A percentile compares a stretch with the other conserved stretches of the same genome.
These are phyloP conservation scores for Flaveria sonorensis DNA, from an alignment of 129 eudicot species.

Conservation along the genomic window DNA sequence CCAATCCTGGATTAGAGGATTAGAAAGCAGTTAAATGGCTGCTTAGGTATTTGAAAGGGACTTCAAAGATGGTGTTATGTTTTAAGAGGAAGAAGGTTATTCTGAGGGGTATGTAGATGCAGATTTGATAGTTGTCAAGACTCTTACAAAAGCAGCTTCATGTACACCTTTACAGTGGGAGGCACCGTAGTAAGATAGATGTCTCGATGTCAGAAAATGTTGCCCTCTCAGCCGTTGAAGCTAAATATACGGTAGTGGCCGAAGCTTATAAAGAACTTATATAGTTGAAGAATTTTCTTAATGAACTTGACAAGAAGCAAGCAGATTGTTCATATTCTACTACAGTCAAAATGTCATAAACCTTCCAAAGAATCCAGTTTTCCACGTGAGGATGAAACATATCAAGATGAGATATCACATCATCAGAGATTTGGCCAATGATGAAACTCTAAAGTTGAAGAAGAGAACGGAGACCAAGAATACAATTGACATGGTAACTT, in stretches of 20 bases:
- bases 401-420: background rate
- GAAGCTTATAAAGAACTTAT: background rate
- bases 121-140: background rate
- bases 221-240: background rate
- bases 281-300: background rate
- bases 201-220: background rate
- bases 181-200: background rate
- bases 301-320: background rate
- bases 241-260: background rate
- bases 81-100: background rate
- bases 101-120: background rate
- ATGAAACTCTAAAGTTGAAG: too few species aligned
- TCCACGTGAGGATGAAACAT: background rate
- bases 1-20: background rate
- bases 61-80: background rate
- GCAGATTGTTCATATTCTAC: background rate
- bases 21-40: background rate
- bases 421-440: too few species aligned
- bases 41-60: background rate
- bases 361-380: background rate
- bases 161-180: background rate
- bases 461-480: too few species aligned
- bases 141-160: background rate
- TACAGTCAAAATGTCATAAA: background rate
- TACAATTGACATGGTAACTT: too few species aligned